Evolutionary conservation across 108 stramenopile species (phyloP), one percentile per base, ranked within the genome.

Genomic region (Heterococcus sp.): DNA sequence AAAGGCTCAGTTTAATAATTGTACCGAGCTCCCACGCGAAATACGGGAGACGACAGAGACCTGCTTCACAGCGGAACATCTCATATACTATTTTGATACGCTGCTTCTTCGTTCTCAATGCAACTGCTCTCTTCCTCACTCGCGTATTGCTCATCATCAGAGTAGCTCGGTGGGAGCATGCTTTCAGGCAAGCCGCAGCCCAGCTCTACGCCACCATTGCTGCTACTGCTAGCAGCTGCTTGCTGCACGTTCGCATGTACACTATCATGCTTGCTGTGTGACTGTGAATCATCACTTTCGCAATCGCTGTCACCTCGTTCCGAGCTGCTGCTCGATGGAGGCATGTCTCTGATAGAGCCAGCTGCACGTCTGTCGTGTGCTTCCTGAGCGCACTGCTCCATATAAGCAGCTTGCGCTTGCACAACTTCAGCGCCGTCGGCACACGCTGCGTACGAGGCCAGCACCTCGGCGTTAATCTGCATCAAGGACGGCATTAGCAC

Each of bases 151-250:
- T 78, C 77, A 4, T 72, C 71, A 31, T 79, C 78, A 28, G 78
- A 79, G 35, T 79, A 79, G 0, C 71, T 72, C 3, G 78, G 78
- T 2, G 78, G 78, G 58, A 66, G 70, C 78, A 79, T 79, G 64
- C 72, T 71, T 46, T 79, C 78, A 69, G 71, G 36, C 33, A 40
- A 38, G 35, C 32, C n/a, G 34, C 63, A 58, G 14, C 46, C 46
- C 21, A 58, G 21, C 21, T 21, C 14, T 58, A 58, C 46, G 14
- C 46, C 46, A 8, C 46, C 46, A 14, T 8, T n/a, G n/a, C n/a
- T n/a, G n/a, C n/a, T n/a, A n/a, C n/a, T n/a, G n/a, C n/a, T n/a
- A n/a, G n/a, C n/a, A n/a, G n/a, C n/a, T n/a, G n/a, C n/a, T n/a
- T 58, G 46, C 46, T 21, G 14, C 46, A 8, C 46, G 14, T 58